Conservation (phyloP, 2,329 filamentous ascomycete species). For the Talaromyces sp. region DNA sequence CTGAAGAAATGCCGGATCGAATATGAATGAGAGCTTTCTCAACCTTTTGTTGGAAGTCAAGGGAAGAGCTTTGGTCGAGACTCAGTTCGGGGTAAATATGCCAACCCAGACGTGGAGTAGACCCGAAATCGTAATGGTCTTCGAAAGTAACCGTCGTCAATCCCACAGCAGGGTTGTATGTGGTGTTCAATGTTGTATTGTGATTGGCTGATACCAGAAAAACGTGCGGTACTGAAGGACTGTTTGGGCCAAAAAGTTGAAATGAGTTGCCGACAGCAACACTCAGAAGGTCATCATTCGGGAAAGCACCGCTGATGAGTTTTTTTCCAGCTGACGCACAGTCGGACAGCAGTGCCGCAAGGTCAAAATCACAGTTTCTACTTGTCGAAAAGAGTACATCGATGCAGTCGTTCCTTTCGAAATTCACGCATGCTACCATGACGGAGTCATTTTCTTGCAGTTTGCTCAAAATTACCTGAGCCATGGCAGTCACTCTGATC, state of each 20-base stretch:
- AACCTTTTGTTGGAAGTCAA: neutral
- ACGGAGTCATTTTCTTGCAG: conserved; percentile 6
- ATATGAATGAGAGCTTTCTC: conserved; percentile 9
- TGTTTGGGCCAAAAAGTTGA: neutral
- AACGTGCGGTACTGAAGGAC: conserved; percentile 4
- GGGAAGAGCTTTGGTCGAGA: neutral
- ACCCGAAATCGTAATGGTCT: conserved; percentile 2
- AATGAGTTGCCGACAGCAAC: conserved; percentile 3
- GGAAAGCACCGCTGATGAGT: conserved; percentile 9
- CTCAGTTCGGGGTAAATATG: conserved; percentile 8
- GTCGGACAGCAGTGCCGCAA: conserved; percentile 6
- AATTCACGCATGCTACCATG: conserved; percentile 12
- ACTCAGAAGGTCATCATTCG: conserved; percentile 6
- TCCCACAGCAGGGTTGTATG: conserved; percentile 1
- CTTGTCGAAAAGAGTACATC: conserved; percentile 7
- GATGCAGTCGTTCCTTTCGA: neutral
- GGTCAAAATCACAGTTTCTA: conserved; percentile 7
- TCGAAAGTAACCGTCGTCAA: conserved; percentile 12
- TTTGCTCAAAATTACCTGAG: conserved; percentile 8
- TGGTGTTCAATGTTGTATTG: neutral
- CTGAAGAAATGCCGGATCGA: conserved; percentile 9
- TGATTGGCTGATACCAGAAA: conserved; percentile 13
- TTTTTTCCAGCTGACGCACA: conserved; percentile 4
- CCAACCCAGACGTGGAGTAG: conserved; percentile 11
- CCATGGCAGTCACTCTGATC: conserved; percentile 9